phyloP scores from a whole-genome alignment of 495 filamentous ascomycete species.

The Aspergillus carlsbadensis region DNA sequence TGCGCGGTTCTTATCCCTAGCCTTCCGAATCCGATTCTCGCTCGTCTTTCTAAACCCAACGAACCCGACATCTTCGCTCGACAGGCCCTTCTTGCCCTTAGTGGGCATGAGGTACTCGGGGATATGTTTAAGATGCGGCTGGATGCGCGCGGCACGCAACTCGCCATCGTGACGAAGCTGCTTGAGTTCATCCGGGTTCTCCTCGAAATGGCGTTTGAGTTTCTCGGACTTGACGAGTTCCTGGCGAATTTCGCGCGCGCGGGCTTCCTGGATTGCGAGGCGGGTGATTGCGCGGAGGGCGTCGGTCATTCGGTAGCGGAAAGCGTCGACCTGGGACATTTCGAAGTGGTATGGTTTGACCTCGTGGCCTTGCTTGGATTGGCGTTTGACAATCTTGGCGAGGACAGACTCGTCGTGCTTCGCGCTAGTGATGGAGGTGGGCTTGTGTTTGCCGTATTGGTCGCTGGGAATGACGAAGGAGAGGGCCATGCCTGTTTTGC shows the following conservation, averaged over 20 bases:
- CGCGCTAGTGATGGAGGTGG: conserved; percentile 68
- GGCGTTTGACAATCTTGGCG: conserved; percentile 66
- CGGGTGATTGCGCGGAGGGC: conserved; percentile 79
- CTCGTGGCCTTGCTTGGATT: conserved; percentile 70
- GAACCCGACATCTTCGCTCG: conserved; percentile 62
- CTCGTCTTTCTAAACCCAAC: conserved; percentile 72
- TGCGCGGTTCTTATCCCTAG: conserved; percentile 59
- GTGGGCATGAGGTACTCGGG: conserved; percentile 89
- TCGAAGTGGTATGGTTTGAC: conserved; percentile 90
- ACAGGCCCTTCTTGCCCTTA: conserved; percentile 68
- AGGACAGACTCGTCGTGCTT: conserved; percentile 84
- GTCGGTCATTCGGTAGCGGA: conserved; percentile 92
- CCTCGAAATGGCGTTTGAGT: conserved; percentile 91
- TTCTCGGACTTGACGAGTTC: conserved; percentile 92
- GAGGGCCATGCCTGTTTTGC: conserved; percentile 88
- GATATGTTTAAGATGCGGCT: conserved; percentile 91
- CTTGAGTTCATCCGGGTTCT: conserved; percentile 85
- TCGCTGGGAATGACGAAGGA: conserved; percentile 85
- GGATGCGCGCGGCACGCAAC: conserved; percentile 71
- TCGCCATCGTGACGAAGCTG: conserved; percentile 91
- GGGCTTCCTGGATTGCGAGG: conserved; percentile 83
- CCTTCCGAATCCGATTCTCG: conserved; percentile 73
- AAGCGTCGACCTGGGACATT: conserved; percentile 87
- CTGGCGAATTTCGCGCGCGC: conserved; percentile 79
- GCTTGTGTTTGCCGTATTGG: conserved; percentile 81